Conservation (phyloP, 2,329 filamentous ascomycete genomes). For the Stachybotrys echinatus region DNA sequence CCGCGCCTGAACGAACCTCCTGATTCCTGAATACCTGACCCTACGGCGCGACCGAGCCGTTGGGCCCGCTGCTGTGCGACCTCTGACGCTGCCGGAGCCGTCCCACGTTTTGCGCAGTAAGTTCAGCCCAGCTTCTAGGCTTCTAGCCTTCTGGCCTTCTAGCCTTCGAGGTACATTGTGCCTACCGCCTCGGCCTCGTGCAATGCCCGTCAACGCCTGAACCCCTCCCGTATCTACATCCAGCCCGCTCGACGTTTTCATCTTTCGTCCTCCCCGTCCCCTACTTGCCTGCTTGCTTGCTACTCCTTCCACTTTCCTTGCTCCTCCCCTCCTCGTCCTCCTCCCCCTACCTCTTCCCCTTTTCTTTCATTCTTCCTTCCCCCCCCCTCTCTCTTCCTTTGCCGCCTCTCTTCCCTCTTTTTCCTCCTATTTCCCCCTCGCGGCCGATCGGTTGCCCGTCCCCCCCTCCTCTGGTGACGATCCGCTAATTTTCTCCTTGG, state of each 20-base stretch:
- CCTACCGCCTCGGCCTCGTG: not conserved
- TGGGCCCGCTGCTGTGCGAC: not conserved
- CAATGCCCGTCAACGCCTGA: not conserved
- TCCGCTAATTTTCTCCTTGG: not conserved
- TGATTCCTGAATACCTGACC: too few relatives aligned
- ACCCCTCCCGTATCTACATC: not conserved
- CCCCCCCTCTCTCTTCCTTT: slow-evolving; percentile 2
- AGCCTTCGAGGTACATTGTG: too few relatives aligned
- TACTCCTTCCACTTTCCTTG: not conserved
- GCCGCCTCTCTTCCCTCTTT: not conserved
- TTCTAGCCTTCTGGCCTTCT: too few relatives aligned
- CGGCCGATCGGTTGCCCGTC: not conserved
- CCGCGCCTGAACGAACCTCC: too few relatives aligned
- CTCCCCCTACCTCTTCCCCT: slow-evolving; percentile 6
- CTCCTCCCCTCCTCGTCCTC: slow-evolving; percentile 6
- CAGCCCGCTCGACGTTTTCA: not conserved
- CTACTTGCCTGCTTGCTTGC: slow-evolving; percentile 1
- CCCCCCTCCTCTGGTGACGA: not conserved
- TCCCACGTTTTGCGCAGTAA: not conserved
- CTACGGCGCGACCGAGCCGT: not conserved
- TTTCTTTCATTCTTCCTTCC: slow-evolving; percentile 7
- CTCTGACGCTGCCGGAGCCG: not conserved
- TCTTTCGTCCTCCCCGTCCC: not conserved
- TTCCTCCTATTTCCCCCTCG: not conserved
- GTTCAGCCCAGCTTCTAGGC: too few relatives aligned